Percentiles rank a stretch among this genome's conserved stretches.
These are phyloP conservation scores for Tolypocladium amazonense DNA, from an alignment of 2,329 filamentous ascomycete genomes.

Conservation along the genomic window DNA sequence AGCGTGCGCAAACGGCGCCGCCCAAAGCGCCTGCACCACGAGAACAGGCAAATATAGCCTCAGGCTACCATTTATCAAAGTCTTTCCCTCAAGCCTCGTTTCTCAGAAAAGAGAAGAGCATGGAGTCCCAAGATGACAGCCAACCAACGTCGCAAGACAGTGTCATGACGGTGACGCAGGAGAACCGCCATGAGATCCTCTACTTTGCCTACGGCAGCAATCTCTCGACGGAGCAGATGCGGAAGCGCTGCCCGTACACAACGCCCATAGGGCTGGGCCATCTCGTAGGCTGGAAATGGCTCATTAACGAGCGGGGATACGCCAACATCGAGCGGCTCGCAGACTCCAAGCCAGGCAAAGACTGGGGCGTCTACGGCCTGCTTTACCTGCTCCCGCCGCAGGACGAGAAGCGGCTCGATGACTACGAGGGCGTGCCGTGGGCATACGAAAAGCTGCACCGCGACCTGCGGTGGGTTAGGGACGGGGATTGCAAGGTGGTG, in stretches of 20 bases:
- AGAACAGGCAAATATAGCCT: background rate
- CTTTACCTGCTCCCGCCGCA: slow-evolving; percentile 38
- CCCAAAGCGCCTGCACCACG: background rate
- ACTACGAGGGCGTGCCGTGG: slow-evolving; percentile 51
- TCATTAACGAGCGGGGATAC: slow-evolving; percentile 57
- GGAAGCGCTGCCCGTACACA: slow-evolving; percentile 46
- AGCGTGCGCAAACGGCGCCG: background rate
- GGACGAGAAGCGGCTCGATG: slow-evolving; percentile 44
- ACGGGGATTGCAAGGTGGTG: slow-evolving; percentile 10
- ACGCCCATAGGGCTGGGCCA: slow-evolving; percentile 45
- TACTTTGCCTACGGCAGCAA: slow-evolving; percentile 68
- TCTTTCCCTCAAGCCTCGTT: background rate
- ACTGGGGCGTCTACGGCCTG: slow-evolving; percentile 42
- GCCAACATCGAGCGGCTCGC: slow-evolving; percentile 49
- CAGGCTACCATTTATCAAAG: background rate
- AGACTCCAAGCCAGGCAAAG: background rate
- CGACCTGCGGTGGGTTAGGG: slow-evolving; percentile 19
- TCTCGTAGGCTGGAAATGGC: slow-evolving; percentile 48
- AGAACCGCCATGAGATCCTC: slow-evolving; percentile 26
- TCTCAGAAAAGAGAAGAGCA: slow-evolving; percentile 2
- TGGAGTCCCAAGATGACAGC: slow-evolving; percentile 19
- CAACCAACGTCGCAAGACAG: slow-evolving; percentile 25
- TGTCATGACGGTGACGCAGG: slow-evolving; percentile 22
- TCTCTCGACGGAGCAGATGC: slow-evolving; percentile 57
- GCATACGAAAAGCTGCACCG: slow-evolving; percentile 43